These are phyloP conservation scores for Parastagonospora avenae DNA, from an alignment of 2,329 filamentous ascomycete genomes.

Conservation along the genomic window DNA sequence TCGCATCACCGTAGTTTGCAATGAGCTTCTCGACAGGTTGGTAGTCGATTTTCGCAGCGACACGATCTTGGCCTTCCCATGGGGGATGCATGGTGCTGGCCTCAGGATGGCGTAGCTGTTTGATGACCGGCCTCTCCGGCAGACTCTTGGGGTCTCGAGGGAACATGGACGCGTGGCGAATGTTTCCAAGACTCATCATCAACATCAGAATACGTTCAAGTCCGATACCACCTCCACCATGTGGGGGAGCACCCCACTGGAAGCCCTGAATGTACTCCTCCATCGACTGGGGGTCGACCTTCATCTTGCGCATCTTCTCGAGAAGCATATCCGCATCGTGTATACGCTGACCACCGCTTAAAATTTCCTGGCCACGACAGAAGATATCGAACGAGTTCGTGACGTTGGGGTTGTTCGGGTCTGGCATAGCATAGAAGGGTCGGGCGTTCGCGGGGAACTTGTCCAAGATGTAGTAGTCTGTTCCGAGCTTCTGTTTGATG, in stretches of 20 bases:
- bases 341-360: slow-evolving; percentile 91
- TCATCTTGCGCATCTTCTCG: slow-evolving; percentile 74
- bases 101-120: slow-evolving; percentile 80
- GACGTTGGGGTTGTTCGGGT: slow-evolving; percentile 70
- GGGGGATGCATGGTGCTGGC: slow-evolving; percentile 78
- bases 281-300: slow-evolving; percentile 81
- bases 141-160: slow-evolving; percentile 87
- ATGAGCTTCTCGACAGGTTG: slow-evolving; percentile 85
- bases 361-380: slow-evolving; percentile 88
- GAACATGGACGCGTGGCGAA: slow-evolving; percentile 85
- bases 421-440: slow-evolving; percentile 90
- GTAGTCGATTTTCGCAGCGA: slow-evolving; percentile 57
- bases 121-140: slow-evolving; percentile 67
- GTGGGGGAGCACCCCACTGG: slow-evolving; percentile 84
- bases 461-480: slow-evolving; percentile 93
- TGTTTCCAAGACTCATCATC: slow-evolving; percentile 84
- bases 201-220: slow-evolving; percentile 88
- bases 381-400: slow-evolving; percentile 98
- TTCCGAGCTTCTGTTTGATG: slow-evolving; percentile 83
- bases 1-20: slow-evolving; percentile 93
- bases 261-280: slow-evolving; percentile 90
- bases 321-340: slow-evolving; percentile 77
- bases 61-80: slow-evolving; percentile 62
- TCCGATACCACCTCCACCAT: slow-evolving; percentile 88
- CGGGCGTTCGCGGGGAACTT: slow-evolving; percentile 85